Conservation (phyloP, 1,284 basidiomycete genomes). For the Schizophyllum commune region DNA sequence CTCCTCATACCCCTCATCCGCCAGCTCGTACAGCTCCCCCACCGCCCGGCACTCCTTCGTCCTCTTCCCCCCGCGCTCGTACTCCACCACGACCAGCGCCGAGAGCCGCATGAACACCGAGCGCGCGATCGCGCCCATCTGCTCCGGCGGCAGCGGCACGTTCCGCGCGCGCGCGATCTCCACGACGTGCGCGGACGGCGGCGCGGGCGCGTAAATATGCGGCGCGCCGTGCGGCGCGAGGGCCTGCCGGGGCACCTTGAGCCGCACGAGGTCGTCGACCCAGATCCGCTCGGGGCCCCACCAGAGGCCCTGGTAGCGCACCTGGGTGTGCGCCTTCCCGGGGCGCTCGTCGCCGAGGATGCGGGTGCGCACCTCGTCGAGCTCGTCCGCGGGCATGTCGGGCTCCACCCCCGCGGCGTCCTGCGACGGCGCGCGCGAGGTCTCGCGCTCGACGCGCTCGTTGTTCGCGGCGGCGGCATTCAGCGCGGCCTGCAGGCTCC, state of each 20-base stretch:
- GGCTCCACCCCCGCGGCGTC: not conserved
- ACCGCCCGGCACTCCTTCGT: constrained; percentile 54
- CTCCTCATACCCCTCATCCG: constrained; percentile 61
- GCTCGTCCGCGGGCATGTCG: not conserved
- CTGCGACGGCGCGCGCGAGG: not conserved
- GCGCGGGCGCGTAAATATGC: constrained; percentile 41
- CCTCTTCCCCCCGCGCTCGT: not conserved
- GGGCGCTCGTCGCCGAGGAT: not conserved
- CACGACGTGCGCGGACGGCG: not conserved
- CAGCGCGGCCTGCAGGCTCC: not conserved
- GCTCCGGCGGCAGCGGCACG: constrained; percentile 23
- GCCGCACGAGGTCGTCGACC: constrained; percentile 76
- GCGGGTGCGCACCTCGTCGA: not conserved
- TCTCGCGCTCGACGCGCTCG: not conserved
- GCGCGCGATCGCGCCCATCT: constrained; percentile 43
- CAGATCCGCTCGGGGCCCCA: constrained; percentile 85
- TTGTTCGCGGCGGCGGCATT: not conserved
- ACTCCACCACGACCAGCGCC: constrained; percentile 44
- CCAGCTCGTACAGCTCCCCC: constrained; percentile 69
- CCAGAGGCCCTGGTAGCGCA: constrained; percentile 75
- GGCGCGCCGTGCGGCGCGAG: constrained; percentile 56
- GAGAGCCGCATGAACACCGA: constrained; percentile 65
- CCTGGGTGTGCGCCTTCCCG: constrained; percentile 29
- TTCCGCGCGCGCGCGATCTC: constrained; percentile 39
- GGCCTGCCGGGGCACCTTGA: constrained; percentile 59